Conservation (phyloP, 2,329 filamentous ascomycete genomes). For the Xylariaceae sp. region DNA sequence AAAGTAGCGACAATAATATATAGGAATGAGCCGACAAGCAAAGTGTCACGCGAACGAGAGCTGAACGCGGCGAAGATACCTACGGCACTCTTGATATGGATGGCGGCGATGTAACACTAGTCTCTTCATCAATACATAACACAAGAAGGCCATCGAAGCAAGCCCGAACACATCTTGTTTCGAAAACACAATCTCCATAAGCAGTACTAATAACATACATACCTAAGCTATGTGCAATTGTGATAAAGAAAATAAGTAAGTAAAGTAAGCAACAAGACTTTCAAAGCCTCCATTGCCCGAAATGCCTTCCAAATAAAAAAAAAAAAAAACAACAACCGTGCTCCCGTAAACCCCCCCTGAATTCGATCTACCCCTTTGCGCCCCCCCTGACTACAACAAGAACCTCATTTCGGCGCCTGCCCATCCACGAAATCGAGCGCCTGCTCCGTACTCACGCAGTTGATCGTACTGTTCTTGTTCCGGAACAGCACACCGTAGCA, state of each 20-base stretch:
- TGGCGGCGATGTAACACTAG: too few relatives aligned
- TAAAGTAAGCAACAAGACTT: neutral
- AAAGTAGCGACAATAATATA: too few relatives aligned
- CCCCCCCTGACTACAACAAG: neutral
- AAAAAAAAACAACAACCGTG: constrained; percentile 10
- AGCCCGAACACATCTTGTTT: too few relatives aligned
- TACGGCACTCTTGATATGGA: too few relatives aligned
- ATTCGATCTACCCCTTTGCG: constrained; percentile 1
- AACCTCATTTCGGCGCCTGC: constrained; percentile 44
- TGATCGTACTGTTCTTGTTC: constrained; percentile 91
- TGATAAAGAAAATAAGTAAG: neutral
- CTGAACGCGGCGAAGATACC: too few relatives aligned
- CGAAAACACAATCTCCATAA: too few relatives aligned
- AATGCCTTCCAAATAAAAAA: constrained; percentile 6
- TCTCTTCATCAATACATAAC: too few relatives aligned
- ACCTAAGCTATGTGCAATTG: constrained; percentile 11
- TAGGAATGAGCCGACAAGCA: too few relatives aligned
- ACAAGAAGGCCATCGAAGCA: too few relatives aligned
- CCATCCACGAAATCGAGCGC: constrained; percentile 93
- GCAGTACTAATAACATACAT: too few relatives aligned
- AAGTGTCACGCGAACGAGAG: too few relatives aligned
- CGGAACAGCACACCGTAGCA: constrained; percentile 94
- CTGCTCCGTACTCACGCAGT: constrained; percentile 80
- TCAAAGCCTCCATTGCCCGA: constrained; percentile 6
- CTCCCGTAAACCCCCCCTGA: constrained; percentile 5